Base-by-base conservation (phyloP, 352 stramenopile genomes). In the Globisporangium orthogonon region DNA sequence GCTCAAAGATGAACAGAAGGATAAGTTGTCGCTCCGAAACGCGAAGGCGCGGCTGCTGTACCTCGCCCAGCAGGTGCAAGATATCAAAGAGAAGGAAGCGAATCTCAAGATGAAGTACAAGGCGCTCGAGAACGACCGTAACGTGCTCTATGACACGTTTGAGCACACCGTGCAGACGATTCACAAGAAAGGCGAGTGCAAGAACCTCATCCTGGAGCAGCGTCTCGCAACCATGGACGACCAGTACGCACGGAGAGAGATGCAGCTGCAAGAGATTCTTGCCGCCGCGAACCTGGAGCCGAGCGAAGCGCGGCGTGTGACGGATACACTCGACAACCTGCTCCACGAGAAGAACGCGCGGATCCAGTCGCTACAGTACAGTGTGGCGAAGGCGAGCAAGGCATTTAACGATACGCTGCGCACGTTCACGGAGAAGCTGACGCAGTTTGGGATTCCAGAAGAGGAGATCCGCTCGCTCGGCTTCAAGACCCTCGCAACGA, bases 1-100 rank as follows among this genome's bases (percentile, higher is more conserved):
- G 54, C 77, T 98, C 45, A 96, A 94, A 52, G 91, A 97, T 56
- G 77, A 95, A 48, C 78, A 96, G 37, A 97, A 98, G 59, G 93
- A 98, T 66, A 78, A 92, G 62, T 68, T 97, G 33, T 95, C 81
- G 40, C 73, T 98, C 17, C 69, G 81, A 9, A 96, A 97, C 54
- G 88, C 88, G 28, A 95, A 92, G 50, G 85, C 91, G 11, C 67
- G 91, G 17, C 71, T 97, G n/a, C 64, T 85, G 6, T 80, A 83
- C 29, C 70, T 96, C 2, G 73, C 82, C 6, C 67, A 90, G 53
- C 74, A 96, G 58, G 67, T 94, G 3, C 62, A 81, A 28, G 63
- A 81, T 3, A 71, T 96, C 13, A 74, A 80, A 15, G 63, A 78
- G 44, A 68, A 73, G 28, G 77, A 97, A 61, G 55, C 66, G 1